Base-by-base conservation (phyloP, 768 basidiomycete species). In the Serendipita vermifera region DNA sequence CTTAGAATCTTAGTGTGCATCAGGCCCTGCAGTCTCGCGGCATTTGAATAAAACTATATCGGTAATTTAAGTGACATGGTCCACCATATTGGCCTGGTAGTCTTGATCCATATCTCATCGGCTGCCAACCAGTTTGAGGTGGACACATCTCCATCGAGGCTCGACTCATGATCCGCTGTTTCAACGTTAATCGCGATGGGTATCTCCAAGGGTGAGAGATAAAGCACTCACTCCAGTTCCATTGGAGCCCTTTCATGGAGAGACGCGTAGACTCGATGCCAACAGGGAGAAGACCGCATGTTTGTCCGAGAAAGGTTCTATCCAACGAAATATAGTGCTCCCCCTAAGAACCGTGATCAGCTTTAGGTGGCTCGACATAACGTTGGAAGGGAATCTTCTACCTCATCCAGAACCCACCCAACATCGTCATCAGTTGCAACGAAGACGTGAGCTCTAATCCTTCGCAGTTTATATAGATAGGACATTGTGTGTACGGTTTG, bases 231-330 rank as follows among this genome's bases (percentile, higher is more conserved):
- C 93, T 77, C 40, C 96, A 67, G 68, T 99, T 85, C 96, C 96
- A 99, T 61, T 80, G 74, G 32, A 97, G 73, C 0, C 96, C 96
- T 1, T 70, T 76, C 0, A 92, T 97, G 2, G 85, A 79, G n/a
- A 98, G 71, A 14, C 79, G 68, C 0, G 91, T 85, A 3, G 74
- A 76, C 27, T 82, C 82, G 13, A 92, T 70, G 0, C 93, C 96
- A 2, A 98, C 77, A 1, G 96, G 96, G 7, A 99, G 77, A n/a
- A 98, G 76, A 0, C 93, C 96, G 65, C 96, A 99, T 0, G 93
- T 97, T 53, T 80, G 79, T 0, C 93, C 94, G 36, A 96, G 71
- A 6, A 81, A 61, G 0, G 68, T 63, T 61, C 88, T 85, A 63
- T 93, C 82, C 39, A 97, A 75, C 9, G 73, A 65, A 57, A 99